Conservation (phyloP, 75 land plant species). For the Picea sitchensis region DNA sequence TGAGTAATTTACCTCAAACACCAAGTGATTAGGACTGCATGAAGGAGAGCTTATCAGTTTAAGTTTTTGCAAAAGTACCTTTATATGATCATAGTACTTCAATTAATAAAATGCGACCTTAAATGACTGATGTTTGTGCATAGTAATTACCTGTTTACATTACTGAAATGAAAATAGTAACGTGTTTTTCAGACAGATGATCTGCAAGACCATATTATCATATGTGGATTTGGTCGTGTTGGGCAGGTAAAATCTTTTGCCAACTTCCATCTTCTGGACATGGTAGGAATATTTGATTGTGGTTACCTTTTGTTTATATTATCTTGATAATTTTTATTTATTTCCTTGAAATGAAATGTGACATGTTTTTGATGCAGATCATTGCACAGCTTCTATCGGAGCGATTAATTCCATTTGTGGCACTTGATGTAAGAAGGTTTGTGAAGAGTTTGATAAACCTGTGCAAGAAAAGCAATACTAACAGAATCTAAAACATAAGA, state of each 20-base stretch:
- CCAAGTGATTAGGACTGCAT: not conserved
- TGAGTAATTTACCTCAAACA: not conserved
- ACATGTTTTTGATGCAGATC: slow-evolving; percentile 50
- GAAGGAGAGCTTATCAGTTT: not conserved
- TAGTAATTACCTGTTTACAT: not conserved
- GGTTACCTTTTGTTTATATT: not conserved
- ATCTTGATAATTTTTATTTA: not conserved
- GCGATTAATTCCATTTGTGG: slow-evolving; percentile 94
- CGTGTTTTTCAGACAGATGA: slow-evolving; percentile 84
- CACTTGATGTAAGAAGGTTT: slow-evolving; percentile 96
- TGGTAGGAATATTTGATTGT: not conserved
- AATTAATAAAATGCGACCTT: not conserved
- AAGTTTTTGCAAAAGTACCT: not conserved
- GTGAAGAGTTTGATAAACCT: not conserved
- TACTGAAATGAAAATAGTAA: not conserved
- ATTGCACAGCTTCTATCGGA: slow-evolving; percentile 97
- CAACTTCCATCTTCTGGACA: not conserved
- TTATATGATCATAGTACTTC: not conserved
- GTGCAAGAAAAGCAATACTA: too few relatives aligned
- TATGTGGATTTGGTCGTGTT: slow-evolving; percentile 99
- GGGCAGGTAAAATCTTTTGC: slow-evolving; percentile 67
- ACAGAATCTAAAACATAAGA: too few relatives aligned
- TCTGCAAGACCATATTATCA: slow-evolving; percentile 92
- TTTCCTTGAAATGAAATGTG: not conserved
- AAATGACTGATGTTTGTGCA: not conserved